These are phyloP conservation scores for Symmetrospora coprosmae DNA, from an alignment of 768 basidiomycete genomes.

Conservation along the genomic window DNA sequence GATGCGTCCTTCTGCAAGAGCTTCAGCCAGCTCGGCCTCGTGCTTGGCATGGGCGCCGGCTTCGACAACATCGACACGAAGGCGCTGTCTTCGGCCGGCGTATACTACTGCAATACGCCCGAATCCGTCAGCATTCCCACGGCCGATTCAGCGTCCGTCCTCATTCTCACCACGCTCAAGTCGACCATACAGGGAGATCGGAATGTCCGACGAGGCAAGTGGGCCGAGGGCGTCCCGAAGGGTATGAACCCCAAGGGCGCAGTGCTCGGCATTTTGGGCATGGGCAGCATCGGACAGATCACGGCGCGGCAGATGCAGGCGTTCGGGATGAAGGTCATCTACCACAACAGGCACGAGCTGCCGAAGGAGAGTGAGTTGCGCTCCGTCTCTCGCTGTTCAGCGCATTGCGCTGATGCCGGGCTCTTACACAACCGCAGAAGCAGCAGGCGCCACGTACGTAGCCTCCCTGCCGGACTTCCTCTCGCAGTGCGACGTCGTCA, in stretches of 20 bases:
- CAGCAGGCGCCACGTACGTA: slow-evolving; percentile 17
- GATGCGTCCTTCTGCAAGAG: background rate
- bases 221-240: background rate
- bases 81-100: slow-evolving; percentile 32
- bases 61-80: slow-evolving; percentile 34
- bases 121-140: slow-evolving; percentile 27
- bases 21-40: background rate
- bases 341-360: slow-evolving; percentile 33
- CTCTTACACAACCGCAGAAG: background rate
- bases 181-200: background rate
- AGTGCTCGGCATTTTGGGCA: slow-evolving; percentile 37
- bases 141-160: slow-evolving; percentile 4
- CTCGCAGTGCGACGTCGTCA: slow-evolving; percentile 47
- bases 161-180: background rate
- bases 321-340: slow-evolving; percentile 36
- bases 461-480: slow-evolving; percentile 47
- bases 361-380: slow-evolving; percentile 2
- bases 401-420: background rate
- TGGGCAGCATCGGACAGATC: slow-evolving; percentile 37
- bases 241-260: slow-evolving; percentile 13
- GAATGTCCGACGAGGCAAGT: background rate
- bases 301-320: slow-evolving; percentile 32
- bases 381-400: background rate
- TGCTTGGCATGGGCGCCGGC: slow-evolving; percentile 7
- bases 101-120: slow-evolving; percentile 33